Base-by-base conservation (phyloP, 2,329 filamentous ascomycete species). In the Pseudogymnoascus sp. region DNA sequence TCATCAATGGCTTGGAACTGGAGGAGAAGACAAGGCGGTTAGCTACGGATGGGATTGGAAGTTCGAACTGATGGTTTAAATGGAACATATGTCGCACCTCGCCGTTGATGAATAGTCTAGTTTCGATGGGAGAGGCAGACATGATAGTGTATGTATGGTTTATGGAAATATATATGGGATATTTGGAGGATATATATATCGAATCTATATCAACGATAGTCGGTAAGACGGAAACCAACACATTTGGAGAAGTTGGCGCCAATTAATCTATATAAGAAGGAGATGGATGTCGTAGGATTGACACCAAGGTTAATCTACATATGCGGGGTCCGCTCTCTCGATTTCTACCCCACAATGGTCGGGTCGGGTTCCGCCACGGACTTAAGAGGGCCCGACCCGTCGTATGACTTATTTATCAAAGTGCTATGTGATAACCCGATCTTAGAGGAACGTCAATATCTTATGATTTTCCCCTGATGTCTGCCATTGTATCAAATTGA, bases 51-150 rank as follows among this genome's bases (percentile, higher is more conserved):
- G 5, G n/a, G 4, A 5, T 56, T 33, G n/a, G 3, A 4, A 11
- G 14, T 31, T 31, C 23, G 1, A 53, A 31, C 14, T 53, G 23
- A 16, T 14, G 50, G 11, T 21, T 35, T 21, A 35, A 56, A 56
- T 33, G 11, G 28, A 35, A 35, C 3, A 2, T 12, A 35, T 56
- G 50, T 28, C 50, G 18, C 28, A 61, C 60, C 33, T 63, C 53
- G 21, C 62, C 62, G n/a, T 63, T 63, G 40, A 65, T 65, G 21
- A 61, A 65, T 6, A 63, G 12, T n/a, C 64, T 18, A 3, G 62
- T 56, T 65, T 65, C 56, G 50, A 56, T 56, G 6, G 25, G n/a
- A 3, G 25, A 21, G 28, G 50, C 16, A 35, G 50, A 33, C 50
- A 56, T 56, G 50, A 35, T 35, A 14, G 28, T 28, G 28, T 14